Conservation (phyloP, 768 basidiomycete species). For the Hypholoma fasciculare region DNA sequence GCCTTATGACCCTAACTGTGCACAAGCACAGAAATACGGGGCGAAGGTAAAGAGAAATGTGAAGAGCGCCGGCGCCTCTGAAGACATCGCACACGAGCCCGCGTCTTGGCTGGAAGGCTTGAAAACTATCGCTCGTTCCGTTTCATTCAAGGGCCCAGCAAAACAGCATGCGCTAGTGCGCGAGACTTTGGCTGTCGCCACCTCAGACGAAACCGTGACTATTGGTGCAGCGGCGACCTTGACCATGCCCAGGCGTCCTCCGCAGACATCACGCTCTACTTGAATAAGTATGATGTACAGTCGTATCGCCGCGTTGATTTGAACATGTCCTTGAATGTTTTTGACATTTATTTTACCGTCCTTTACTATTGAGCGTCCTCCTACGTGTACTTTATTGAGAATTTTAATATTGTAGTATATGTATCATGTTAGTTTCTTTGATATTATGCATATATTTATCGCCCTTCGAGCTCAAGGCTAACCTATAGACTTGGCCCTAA, state of each 20-base stretch:
- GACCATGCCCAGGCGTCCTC: background rate
- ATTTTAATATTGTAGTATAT: no score
- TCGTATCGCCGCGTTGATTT: no score
- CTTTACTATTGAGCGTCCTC: no score
- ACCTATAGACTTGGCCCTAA: no score
- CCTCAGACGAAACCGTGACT: background rate
- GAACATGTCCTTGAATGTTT: no score
- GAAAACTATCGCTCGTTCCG: slow-evolving; percentile 8
- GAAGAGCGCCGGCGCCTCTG: no score
- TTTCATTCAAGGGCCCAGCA: slow-evolving; percentile 1
- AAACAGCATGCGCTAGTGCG: background rate
- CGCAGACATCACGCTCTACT: background rate
- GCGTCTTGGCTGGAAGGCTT: background rate
- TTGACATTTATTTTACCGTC: no score
- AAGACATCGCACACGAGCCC: no score
- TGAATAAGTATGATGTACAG: background rate
- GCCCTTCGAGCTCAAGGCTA: no score
- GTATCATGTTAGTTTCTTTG: no score
- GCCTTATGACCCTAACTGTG: slow-evolving; percentile 36
- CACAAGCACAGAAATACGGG: slow-evolving; percentile 19
- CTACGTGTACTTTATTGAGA: no score
- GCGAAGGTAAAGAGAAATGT: slow-evolving; percentile 4
- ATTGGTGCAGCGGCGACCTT: background rate
- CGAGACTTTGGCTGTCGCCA: background rate
- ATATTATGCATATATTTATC: no score